Evolutionary conservation across 2,329 filamentous ascomycete species (phyloP), one percentile per base, ranked within the genome.

Genomic region (Diaporthe sp.): DNA sequence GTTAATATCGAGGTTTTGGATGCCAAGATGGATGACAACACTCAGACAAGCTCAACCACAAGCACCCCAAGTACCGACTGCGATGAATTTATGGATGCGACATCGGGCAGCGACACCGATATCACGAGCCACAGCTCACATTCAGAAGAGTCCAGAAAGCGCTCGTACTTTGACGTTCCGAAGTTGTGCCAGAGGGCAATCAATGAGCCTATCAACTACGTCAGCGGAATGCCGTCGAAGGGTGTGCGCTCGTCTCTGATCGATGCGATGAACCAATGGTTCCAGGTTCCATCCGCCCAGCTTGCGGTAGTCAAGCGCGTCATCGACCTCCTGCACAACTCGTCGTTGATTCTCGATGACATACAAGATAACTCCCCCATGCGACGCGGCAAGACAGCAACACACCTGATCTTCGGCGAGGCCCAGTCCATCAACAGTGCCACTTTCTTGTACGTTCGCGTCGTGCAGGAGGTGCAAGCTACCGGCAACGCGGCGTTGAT

Each of bases 311-410:
- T 57, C 67, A 71, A 53, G 51, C 34, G 31, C 7, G 34, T 71
- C 6, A 44, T 71, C 51, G 49, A 71, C 34, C 37, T 39, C 28
- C 46, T 71, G 13, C 67, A 71, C 67, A 71, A 39, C 17, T 37
- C 67, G 7, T 71, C 51, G n/a, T 31, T 71, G 28, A 71, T 71
- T 9, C 67, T 71, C 34, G 70, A 72, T 17, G 70, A 72, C 25
- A 60, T 72, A 10, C 51, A 72, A 37, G 70, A 72, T 19, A 31
- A 60, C 5, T 72, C 70, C 8, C 51, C 53, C 9, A 57, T 60
- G 39, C 37, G 70, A 10, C 51, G 70, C 8, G 70, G 70, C 7
- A 42, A 42, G 34, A 57, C 70, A 17, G 70, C 53, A 46, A 39
- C 53, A 25, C 70, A 72, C 22, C 22, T 51, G 25, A 17, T 72